These are phyloP conservation scores for Trichoderma brevicompactum DNA, from an alignment of 2,329 filamentous ascomycete species.

Conservation along the genomic window DNA sequence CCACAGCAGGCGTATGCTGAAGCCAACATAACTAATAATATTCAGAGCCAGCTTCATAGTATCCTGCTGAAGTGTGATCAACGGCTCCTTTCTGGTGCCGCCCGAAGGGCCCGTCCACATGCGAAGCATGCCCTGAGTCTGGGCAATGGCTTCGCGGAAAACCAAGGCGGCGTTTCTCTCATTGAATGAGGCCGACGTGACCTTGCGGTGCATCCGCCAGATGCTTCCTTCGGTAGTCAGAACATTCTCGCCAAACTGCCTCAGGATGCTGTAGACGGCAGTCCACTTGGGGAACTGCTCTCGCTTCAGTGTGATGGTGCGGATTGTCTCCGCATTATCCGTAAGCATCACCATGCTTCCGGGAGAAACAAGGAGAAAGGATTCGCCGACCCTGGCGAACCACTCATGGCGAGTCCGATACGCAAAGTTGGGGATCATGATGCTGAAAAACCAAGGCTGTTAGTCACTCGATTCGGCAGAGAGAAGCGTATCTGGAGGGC, in stretches of 20 bases:
- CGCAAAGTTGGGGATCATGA: conserved; percentile 63
- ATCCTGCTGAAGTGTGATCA: conserved; percentile 63
- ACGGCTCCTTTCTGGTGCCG: conserved; percentile 43
- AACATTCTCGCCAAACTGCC: conserved; percentile 70
- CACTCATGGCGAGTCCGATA: conserved; percentile 60
- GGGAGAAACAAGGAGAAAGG: conserved; percentile 67
- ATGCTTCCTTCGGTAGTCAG: conserved; percentile 69
- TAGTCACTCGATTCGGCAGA: background rate
- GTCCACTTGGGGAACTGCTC: conserved; percentile 66
- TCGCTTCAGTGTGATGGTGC: conserved; percentile 66
- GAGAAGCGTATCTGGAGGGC: background rate
- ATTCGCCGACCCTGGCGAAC: conserved; percentile 64
- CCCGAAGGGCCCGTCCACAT: conserved; percentile 55
- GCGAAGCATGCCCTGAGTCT: conserved; percentile 65
- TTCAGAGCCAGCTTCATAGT: conserved; percentile 65
- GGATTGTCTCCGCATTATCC: conserved; percentile 66
- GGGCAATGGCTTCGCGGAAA: conserved; percentile 64
- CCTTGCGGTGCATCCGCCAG: conserved; percentile 76
- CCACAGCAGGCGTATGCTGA: conserved; percentile 65
- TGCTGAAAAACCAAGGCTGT: conserved; percentile 42
- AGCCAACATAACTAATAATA: conserved; percentile 70
- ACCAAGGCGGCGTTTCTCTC: conserved; percentile 74
- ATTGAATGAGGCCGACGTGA: conserved; percentile 72
- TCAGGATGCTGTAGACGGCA: conserved; percentile 44
- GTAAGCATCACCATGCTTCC: conserved; percentile 57